phyloP scores from a whole-genome alignment of 208 protist genomes.

The Kentomonas sorsogonicus region DNA sequence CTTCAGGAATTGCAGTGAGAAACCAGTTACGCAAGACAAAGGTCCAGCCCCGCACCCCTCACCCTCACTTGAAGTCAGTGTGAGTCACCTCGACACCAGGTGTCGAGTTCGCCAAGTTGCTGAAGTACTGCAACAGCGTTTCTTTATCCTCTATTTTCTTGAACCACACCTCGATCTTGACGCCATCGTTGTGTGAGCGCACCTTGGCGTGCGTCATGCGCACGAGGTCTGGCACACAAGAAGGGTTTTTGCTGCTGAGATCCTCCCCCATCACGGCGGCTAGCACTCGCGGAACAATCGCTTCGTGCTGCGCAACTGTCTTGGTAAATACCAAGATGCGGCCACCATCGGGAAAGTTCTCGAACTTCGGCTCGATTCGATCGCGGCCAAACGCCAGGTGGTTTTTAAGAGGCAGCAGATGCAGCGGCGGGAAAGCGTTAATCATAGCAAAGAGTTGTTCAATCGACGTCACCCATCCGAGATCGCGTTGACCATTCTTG shows the following conservation, averaged over 20 bases:
- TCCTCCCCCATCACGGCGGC: slow-evolving; percentile 72
- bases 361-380: slow-evolving; percentile 65
- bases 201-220: slow-evolving; percentile 70
- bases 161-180: slow-evolving; percentile 69
- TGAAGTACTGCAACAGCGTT: slow-evolving; percentile 49
- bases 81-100: slow-evolving; percentile 42
- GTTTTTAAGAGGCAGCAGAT: slow-evolving; percentile 53
- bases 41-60: no score
- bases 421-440: slow-evolving; percentile 64
- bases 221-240: slow-evolving; percentile 54
- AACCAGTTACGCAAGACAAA: no score
- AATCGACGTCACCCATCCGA: slow-evolving; percentile 53
- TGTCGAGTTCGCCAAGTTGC: slow-evolving; percentile 27
- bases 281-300: slow-evolving; percentile 38
- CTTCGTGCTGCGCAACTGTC: slow-evolving; percentile 58
- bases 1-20: not conserved
- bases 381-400: slow-evolving; percentile 74
- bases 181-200: slow-evolving; percentile 44
- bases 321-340: slow-evolving; percentile 69
- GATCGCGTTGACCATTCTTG: slow-evolving; percentile 39
- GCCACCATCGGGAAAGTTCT: slow-evolving; percentile 65
- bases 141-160: slow-evolving; percentile 29
- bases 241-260: slow-evolving; percentile 38
- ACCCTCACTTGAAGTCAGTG: slow-evolving; percentile 11
- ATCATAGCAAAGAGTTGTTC: slow-evolving; percentile 70